Percentiles rank a stretch among this genome's conserved stretches.
phyloP scores from a whole-genome alignment of 805 yeast genomes.

The Saccharomyces paradoxus region DNA sequence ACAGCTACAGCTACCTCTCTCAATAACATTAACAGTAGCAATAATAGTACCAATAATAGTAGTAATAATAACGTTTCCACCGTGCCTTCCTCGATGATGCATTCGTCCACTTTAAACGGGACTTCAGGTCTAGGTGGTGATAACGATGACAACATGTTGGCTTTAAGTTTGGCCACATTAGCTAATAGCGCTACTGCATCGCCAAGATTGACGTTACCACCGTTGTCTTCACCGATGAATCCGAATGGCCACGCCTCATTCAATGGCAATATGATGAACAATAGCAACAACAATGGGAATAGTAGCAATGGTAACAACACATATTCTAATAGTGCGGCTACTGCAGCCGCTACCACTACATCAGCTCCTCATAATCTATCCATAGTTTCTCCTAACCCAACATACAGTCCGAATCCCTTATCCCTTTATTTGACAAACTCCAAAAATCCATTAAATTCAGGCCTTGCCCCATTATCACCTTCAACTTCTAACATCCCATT shows the following conservation, averaged over 20 bases:
- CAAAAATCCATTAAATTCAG: not conserved
- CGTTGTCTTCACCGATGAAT: constrained; percentile 14
- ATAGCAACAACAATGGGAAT: not conserved
- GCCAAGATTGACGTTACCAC: constrained; percentile 16
- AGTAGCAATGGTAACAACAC: not conserved
- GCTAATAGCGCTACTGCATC: constrained; percentile 21
- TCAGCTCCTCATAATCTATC: constrained; percentile 5
- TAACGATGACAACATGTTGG: constrained; percentile 22
- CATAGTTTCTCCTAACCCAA: constrained; percentile 18
- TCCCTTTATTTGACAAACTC: constrained; percentile 6
- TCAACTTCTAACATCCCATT: constrained; percentile 17
- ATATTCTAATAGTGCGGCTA: not conserved
- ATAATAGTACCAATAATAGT: not conserved
- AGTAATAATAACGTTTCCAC: not conserved
- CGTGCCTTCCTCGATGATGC: not conserved
- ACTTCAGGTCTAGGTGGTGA: constrained; percentile 8
- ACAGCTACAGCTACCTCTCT: not conserved
- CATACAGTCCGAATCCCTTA: constrained; percentile 17
- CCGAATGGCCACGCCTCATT: not conserved
- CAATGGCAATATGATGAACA: not conserved
- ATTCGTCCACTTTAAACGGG: constrained; percentile 4
- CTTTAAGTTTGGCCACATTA: constrained; percentile 21
- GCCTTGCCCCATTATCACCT: constrained; percentile 2
- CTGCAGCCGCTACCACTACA: not conserved
- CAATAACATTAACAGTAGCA: not conserved